A percentile compares a stretch with the other conserved stretches of the same genome.
These are phyloP conservation scores for Pseudocercospora vitis DNA, from an alignment of 2,329 filamentous ascomycete species.

Conservation along the genomic window DNA sequence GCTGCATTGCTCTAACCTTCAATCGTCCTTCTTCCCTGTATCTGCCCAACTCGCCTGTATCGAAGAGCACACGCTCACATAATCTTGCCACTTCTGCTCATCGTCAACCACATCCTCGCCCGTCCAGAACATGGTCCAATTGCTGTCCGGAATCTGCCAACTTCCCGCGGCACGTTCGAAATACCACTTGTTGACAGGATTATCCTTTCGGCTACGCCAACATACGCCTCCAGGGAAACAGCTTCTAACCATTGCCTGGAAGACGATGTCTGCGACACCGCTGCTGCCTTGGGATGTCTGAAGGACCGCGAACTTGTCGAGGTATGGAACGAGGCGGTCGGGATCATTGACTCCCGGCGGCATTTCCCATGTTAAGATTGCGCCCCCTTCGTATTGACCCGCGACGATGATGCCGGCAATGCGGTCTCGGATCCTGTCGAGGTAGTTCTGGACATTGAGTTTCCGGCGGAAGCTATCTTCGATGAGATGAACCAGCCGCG, in stretches of 20 bases:
- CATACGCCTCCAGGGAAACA: conserved; percentile 89
- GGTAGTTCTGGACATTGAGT: conserved; percentile 79
- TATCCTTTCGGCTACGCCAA: conserved; percentile 86
- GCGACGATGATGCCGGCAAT: conserved; percentile 92
- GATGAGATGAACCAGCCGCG: conserved; percentile 80
- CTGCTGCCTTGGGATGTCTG: conserved; percentile 78
- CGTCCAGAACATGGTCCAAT: conserved; percentile 99
- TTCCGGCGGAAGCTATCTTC: conserved; percentile 89
- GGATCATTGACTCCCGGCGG: conserved; percentile 53
- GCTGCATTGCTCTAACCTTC: too few species aligned
- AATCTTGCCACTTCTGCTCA: conserved; percentile 48
- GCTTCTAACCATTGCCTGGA: conserved; percentile 88
- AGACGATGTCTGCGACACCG: conserved; percentile 92
- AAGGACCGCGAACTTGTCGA: conserved; percentile 96
- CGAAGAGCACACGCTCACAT: conserved; percentile 49
- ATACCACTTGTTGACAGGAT: conserved; percentile 99
- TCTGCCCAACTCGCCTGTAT: conserved; percentile 54
- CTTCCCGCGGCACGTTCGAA: conserved; percentile 86
- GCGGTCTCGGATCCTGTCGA: conserved; percentile 74
- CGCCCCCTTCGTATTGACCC: conserved; percentile 93
- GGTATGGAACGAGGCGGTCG: conserved; percentile 77
- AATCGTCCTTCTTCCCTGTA: conserved; percentile 38
- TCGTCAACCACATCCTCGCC: conserved; percentile 58
- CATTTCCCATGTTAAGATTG: conserved; percentile 90
- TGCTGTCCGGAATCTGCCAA: conserved; percentile 74